Evolutionary conservation across 805 yeast species (phyloP), one percentile per base, ranked within the genome.

Genomic region (Wickerhamomyces alni): DNA sequence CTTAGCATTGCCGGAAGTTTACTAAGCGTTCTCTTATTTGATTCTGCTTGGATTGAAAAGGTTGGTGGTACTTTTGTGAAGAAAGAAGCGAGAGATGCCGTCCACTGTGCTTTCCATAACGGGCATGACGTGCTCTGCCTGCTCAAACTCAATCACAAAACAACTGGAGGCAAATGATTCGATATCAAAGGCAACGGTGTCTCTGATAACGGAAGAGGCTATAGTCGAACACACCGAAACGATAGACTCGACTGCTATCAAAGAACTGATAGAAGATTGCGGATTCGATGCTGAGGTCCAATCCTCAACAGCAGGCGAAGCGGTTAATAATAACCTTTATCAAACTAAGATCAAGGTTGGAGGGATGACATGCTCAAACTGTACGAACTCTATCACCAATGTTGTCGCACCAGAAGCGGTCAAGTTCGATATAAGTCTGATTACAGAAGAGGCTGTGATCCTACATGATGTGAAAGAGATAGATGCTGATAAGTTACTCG

Each of bases 121-220:
- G 36, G 97, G 97, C 2, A 91, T 89, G 97, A 89, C 98, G 2
- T 91, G 97, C 55, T 82, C 93, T 2, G 74, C 95, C 1, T 91
- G 98, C 57, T 72, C 84, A 1, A 67, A 78, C 4, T 63, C 89
- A 1, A 77, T 91, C 26, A 74, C 80, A 1, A 58, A 62, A n/a
- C 80, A 81, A 2, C 58, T 87, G 15, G 62, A 66, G 39, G 49
- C 51, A 1, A 40, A 74, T 9, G 60, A 63, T 0, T 83, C 84
- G 2, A 82, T 87, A 2, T 36, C 51, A 5, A 52, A 61, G 2
- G 87, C 70, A 0, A 69, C 74, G 3, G 85, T 89, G 0, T 83
- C 96, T 0, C 70, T 87, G 26, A 65, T 86, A 11, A 87, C 96
- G 0, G 93, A 85, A 49, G 75, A 77, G 32, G 96, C 88, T 2